These are phyloP conservation scores for Lactarius tabidus DNA, from an alignment of 768 basidiomycete species.

Conservation along the genomic window DNA sequence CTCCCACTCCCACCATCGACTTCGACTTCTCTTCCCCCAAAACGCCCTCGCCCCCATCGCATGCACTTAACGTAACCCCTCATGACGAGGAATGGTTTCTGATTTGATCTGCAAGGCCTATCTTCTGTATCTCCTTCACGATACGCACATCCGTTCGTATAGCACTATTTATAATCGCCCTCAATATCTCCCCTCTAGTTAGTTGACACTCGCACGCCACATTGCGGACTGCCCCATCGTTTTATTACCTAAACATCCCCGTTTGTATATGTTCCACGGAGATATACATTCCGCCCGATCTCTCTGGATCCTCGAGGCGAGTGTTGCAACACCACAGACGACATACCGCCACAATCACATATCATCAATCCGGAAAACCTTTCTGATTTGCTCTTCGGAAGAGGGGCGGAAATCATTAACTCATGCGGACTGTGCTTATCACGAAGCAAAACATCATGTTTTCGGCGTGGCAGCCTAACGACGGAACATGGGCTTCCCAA, in stretches of 20 bases:
- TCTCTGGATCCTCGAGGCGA: slow-evolving; percentile 5
- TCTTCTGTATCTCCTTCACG: slow-evolving; percentile 7
- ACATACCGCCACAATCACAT: slow-evolving; percentile 22
- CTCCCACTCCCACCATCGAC: too few relatives aligned
- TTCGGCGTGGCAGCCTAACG: slow-evolving; percentile 26
- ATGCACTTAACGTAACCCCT: not conserved
- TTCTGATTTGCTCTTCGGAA: slow-evolving; percentile 19
- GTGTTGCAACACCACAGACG: not conserved
- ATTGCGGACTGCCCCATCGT: slow-evolving; percentile 8
- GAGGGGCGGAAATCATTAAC: slow-evolving; percentile 16
- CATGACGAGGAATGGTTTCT: slow-evolving; percentile 1
- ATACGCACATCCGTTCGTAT: slow-evolving; percentile 18
- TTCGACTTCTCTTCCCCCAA: not conserved
- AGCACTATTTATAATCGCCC: slow-evolving; percentile 24
- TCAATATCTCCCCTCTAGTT: slow-evolving; percentile 1
- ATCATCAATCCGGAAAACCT: slow-evolving; percentile 1
- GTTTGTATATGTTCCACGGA: slow-evolving; percentile 18
- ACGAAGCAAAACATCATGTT: slow-evolving; percentile 26
- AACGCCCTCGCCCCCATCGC: not conserved
- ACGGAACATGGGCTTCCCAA: slow-evolving; percentile 17
- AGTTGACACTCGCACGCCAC: slow-evolving; percentile 6
- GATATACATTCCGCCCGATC: slow-evolving; percentile 3
- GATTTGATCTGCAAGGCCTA: slow-evolving; percentile 6
- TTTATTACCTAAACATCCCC: slow-evolving; percentile 12
- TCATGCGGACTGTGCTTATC: slow-evolving; percentile 16